phyloP scores from a whole-genome alignment of 2,329 filamentous ascomycete genomes.

The Metarhizium guizhouense region DNA sequence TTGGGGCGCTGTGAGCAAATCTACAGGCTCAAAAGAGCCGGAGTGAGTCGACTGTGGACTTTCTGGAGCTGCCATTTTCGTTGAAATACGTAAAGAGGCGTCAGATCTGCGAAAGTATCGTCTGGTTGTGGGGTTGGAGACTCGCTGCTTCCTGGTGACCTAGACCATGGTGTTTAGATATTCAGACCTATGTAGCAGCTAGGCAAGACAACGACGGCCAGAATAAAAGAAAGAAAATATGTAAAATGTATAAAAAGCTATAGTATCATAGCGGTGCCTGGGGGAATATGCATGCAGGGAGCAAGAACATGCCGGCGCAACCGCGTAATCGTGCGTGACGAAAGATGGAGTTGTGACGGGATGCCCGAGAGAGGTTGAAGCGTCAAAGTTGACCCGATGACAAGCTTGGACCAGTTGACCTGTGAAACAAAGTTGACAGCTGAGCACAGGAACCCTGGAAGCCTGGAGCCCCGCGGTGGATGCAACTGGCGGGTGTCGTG shows the following conservation, averaged over 20 bases:
- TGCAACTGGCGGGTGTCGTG: too few species aligned
- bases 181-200: not conserved
- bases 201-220: not conserved
- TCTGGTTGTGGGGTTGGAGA: conserved; percentile 12
- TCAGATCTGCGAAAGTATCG: conserved; percentile 14
- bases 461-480: not conserved
- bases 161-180: conserved; percentile 23
- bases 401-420: too few species aligned
- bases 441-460: not conserved
- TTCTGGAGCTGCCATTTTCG: conserved; percentile 17
- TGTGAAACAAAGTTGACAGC: not conserved
- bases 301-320: not conserved
- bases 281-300: not conserved
- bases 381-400: too few species aligned
- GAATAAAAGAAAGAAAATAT: not conserved
- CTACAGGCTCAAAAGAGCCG: conserved; percentile 30
- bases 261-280: not conserved
- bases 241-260: not conserved
- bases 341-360: not conserved
- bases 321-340: not conserved
- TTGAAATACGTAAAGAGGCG: conserved; percentile 5
- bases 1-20: conserved; percentile 37
- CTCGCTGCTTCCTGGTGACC: conserved; percentile 13
- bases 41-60: conserved; percentile 24
- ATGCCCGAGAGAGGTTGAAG: too few species aligned